Evolutionary conservation across 768 basidiomycete genomes (phyloP).

Genomic region (Crucibulum laeve): DNA sequence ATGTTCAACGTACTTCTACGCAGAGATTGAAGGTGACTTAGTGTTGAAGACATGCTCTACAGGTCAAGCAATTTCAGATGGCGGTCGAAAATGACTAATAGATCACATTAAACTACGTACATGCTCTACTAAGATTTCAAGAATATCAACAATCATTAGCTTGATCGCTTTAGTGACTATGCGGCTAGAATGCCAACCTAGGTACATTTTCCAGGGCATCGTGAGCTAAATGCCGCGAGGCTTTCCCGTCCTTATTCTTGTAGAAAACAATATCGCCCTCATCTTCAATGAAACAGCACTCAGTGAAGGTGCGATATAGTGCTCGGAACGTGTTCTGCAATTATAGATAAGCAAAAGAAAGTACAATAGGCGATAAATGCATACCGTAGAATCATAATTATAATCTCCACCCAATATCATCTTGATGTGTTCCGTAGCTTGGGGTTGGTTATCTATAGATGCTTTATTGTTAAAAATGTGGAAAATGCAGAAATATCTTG

Average conservation of each 20-base stretch:
- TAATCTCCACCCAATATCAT: slow-evolving; percentile 51
- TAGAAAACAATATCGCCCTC: slow-evolving; percentile 61
- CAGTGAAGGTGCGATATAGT: slow-evolving; percentile 54
- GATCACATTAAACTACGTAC: no score
- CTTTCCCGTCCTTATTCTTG: slow-evolving; percentile 46
- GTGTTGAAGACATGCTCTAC: no score
- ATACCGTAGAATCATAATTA: slow-evolving; percentile 56
- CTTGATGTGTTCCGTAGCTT: slow-evolving; percentile 51
- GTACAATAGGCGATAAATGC: slow-evolving; percentile 7
- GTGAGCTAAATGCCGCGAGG: slow-evolving; percentile 27
- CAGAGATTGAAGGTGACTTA: no score
- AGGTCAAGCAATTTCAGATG: no score
- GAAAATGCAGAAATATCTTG: slow-evolving; percentile 1
- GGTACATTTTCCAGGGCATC: no score
- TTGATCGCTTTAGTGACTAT: no score
- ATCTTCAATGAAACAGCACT: slow-evolving; percentile 63
- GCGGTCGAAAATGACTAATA: no score
- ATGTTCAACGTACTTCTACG: no score
- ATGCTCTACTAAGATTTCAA: no score
- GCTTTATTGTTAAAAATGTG: not conserved
- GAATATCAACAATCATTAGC: no score
- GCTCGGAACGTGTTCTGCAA: slow-evolving; percentile 51
- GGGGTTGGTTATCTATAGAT: slow-evolving; percentile 48
- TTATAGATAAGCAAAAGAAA: slow-evolving; percentile 1
- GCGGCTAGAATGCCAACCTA: no score